Base-by-base conservation (phyloP, 345 rosid genomes). In the Eucalyptus albens region DNA sequence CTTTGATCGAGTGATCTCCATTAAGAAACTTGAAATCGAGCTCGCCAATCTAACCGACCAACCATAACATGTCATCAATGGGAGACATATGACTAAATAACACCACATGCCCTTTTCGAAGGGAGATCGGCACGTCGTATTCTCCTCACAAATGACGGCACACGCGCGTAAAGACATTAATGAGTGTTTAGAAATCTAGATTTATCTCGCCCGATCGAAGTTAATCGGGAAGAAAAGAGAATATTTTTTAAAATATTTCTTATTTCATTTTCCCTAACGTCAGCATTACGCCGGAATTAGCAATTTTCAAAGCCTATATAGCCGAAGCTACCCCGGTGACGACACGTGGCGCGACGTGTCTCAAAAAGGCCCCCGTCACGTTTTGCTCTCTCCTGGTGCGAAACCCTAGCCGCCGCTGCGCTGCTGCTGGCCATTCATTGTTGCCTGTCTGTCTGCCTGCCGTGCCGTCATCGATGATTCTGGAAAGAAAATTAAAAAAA, bases 51-150 rank as follows among this genome's bases (percentile, higher is more conserved):
- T 5, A 59, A 7, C 1, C 2, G 4, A 24, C 7, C 0, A 59
- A 0, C 1, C n/a, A 26, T 26, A 26, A 59, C 15, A 26, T 11
- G 1, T 24, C 3, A 59, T 11, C 4, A 2, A 21, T 4, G 59
- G 11, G 2, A 53, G 59, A 0, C 1, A 53, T 53, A 53, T 53
- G 26, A 53, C 11, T 53, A 53, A 53, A 53, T 1, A 8, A 59
- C 7, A 26, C 14, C 65, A 26, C 65, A 11, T 0, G 4, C 15
- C n/a, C n/a, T 59, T 0, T 0, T 59, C 0, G 1, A 26, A 59
- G 6, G n/a, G 0, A 0, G n/a, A 59, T 59, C 15, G 3, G 6
- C 2, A 11, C 3, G 1, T 59, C n/a, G 0, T 26, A 59, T 24
- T 0, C 0, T 59, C 13, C 62, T 56, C 2, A 55, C 60, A 9